Evolutionary conservation across 129 eudicot genomes (phyloP).

Genomic region (Centaurea solstitialis): DNA sequence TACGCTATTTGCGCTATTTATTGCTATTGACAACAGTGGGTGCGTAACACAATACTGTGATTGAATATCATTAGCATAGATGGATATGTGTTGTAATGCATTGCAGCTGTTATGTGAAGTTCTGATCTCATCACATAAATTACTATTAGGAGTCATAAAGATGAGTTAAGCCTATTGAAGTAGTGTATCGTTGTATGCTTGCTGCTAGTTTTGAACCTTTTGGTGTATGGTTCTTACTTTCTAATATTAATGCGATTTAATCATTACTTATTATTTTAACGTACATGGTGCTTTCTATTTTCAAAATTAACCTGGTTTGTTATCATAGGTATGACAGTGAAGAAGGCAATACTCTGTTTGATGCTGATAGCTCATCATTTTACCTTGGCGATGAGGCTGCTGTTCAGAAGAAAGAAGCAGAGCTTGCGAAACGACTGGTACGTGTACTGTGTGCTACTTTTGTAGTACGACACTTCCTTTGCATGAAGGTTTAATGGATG

Average conservation of each 20-base stretch:
- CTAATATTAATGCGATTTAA: background rate
- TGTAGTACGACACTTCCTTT: background rate
- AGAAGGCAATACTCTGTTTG: slow-evolving; percentile 59
- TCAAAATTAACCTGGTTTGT: slow-evolving; percentile 2
- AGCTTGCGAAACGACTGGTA: slow-evolving; percentile 64
- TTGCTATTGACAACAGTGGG: too few relatives aligned
- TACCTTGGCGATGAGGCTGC: slow-evolving; percentile 57
- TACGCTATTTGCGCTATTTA: too few relatives aligned
- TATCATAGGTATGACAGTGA: slow-evolving; percentile 64
- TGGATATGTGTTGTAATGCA: background rate
- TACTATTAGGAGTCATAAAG: background rate
- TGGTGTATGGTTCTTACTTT: background rate
- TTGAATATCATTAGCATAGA: background rate
- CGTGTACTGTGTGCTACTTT: slow-evolving; percentile 3
- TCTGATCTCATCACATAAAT: background rate
- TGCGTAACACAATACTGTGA: background rate
- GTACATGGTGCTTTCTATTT: background rate
- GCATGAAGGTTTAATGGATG: background rate
- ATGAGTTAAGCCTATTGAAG: background rate
- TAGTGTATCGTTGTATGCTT: background rate
- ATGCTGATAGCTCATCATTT: slow-evolving; percentile 66
- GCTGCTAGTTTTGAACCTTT: background rate
- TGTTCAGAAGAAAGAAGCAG: slow-evolving; percentile 63
- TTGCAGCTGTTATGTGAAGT: background rate
- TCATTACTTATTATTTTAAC: background rate